Percentiles rank a stretch among this genome's conserved stretches.
phyloP scores from a whole-genome alignment of 257 asterid genomes.

The Parsonsia alboflavescens region DNA sequence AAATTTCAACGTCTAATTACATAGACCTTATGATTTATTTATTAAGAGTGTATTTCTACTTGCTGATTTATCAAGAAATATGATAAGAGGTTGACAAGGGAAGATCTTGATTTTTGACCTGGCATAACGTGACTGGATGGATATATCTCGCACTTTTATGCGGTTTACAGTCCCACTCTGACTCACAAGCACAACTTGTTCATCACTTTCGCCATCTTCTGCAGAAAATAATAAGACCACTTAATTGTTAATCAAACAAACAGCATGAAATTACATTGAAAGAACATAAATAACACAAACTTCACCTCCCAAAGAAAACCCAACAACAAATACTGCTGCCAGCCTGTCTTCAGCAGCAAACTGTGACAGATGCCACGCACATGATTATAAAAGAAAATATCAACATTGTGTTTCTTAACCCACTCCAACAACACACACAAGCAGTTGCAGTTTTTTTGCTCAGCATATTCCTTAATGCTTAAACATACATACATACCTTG shows the following conservation, averaged over 20 bases:
- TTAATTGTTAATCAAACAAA: conserved; percentile 10
- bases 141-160: conserved; percentile 88
- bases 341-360: conserved; percentile 74
- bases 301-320: conserved; percentile 79
- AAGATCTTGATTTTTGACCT: conserved; percentile 39
- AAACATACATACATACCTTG: conserved; percentile 47
- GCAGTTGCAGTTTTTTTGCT: no score
- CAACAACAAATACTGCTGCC: conserved; percentile 89
- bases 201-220: conserved; percentile 97
- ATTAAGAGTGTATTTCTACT: no score
- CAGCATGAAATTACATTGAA: background rate
- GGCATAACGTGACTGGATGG: conserved; percentile 90
- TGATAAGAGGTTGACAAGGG: background rate
- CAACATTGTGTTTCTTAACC: background rate
- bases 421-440: background rate
- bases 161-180: conserved; percentile 98
- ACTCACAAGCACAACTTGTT: conserved; percentile 94
- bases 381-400: background rate
- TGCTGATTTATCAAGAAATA: no score
- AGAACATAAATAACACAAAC: background rate
- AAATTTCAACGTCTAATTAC: background rate
- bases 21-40: no score
- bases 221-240: conserved; percentile 17
- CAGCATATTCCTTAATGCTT: background rate
- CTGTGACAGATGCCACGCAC: conserved; percentile 27